These are phyloP conservation scores for Mortierella sp. DNA, from an alignment of 371 early-diverging fungal species.

Conservation along the genomic window DNA sequence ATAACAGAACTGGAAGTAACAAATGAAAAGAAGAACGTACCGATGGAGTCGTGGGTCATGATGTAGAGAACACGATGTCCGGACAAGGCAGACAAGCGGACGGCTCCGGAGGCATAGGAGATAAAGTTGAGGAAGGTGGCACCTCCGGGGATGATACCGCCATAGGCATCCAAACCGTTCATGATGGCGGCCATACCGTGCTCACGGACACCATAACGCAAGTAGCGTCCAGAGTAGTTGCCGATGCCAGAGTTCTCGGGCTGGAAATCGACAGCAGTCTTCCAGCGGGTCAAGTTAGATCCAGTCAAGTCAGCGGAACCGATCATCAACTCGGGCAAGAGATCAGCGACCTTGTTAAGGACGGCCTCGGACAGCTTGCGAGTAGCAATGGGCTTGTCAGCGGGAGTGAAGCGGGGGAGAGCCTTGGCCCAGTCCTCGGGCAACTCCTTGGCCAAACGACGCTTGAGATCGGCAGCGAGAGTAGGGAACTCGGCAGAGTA, in stretches of 20 bases:
- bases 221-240: constrained; percentile 89
- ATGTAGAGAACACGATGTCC: constrained; percentile 94
- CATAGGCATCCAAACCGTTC: constrained; percentile 97
- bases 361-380: constrained; percentile 90
- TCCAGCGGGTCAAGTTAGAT: constrained; percentile 98
- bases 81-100: constrained; percentile 95
- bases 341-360: constrained; percentile 85
- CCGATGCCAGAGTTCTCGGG: constrained; percentile 79
- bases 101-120: constrained; percentile 66
- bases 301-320: constrained; percentile 99
- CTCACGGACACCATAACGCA: constrained; percentile 99
- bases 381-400: constrained; percentile 88
- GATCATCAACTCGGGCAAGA: constrained; percentile 91
- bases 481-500: constrained; percentile 80
- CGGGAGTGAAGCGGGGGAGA: constrained; percentile 86
- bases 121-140: constrained; percentile 98
- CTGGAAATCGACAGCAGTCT: constrained; percentile 94
- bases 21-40: constrained; percentile 51
- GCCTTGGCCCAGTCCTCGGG: constrained; percentile 81
- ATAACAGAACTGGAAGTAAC: background rate
- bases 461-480: constrained; percentile 79
- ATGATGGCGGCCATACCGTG: constrained; percentile 98
- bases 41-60: constrained; percentile 99
- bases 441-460: constrained; percentile 82
- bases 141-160: constrained; percentile 92